A percentile compares a stretch with the other conserved stretches of the same genome.
Conservation (phyloP, 2,329 filamentous ascomycete genomes). For the Cladosporium sp. region DNA sequence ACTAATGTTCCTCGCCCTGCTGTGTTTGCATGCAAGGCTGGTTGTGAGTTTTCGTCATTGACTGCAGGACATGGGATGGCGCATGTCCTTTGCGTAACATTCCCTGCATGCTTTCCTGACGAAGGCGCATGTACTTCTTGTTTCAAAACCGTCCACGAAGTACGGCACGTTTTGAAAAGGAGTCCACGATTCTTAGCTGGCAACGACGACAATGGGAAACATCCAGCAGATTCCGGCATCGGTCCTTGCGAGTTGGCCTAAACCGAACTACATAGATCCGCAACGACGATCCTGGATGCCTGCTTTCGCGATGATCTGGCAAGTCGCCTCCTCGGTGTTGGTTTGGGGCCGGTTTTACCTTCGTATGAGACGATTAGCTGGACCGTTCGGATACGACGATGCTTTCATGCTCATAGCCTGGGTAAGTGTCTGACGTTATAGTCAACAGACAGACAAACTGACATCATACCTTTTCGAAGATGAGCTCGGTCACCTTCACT, state of each 20-base stretch:
- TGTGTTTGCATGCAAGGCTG: neutral
- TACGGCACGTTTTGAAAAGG: neutral
- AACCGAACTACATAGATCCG: slow-evolving; percentile 13
- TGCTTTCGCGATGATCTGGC: slow-evolving; percentile 19
- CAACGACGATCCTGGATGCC: slow-evolving; percentile 20
- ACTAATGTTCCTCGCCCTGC: neutral
- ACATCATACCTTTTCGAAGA: neutral
- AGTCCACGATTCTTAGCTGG: neutral
- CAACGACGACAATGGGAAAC: slow-evolving; percentile 9
- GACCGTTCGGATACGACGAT: slow-evolving; percentile 21
- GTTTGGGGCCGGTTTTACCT: slow-evolving; percentile 19
- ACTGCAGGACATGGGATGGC: neutral
- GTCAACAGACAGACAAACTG: neutral
- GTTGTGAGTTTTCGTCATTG: neutral
- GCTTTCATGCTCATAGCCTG: slow-evolving; percentile 21
- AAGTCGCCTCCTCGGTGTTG: slow-evolving; percentile 16
- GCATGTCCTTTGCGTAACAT: neutral
- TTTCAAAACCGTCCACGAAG: neutral
- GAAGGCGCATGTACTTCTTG: neutral
- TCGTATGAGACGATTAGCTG: slow-evolving; percentile 16
- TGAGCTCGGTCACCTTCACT: slow-evolving; percentile 20
- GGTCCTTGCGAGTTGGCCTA: slow-evolving; percentile 12
- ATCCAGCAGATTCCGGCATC: slow-evolving; percentile 12
- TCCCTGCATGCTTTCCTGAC: neutral
- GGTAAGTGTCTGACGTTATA: neutral